Conservation (phyloP, 192 early-diverging fungal genomes). For the Martensiomyces pterosporus region DNA sequence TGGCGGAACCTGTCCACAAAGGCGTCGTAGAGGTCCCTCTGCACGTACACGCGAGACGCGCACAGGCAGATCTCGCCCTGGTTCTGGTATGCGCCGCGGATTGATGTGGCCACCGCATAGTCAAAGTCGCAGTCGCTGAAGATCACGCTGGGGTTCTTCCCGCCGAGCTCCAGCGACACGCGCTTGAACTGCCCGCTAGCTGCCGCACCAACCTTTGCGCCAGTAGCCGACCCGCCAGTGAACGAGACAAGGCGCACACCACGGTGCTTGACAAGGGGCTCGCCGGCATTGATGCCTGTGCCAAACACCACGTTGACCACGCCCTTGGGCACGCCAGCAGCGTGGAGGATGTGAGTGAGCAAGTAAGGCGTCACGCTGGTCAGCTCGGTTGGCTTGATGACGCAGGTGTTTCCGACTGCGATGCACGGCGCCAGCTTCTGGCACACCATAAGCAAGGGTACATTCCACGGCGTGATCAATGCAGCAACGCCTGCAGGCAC, state of each 20-base stretch:
- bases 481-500: constrained; percentile 74
- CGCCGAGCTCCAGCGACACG: constrained; percentile 77
- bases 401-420: constrained; percentile 69
- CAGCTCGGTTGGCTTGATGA: constrained; percentile 75
- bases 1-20: constrained; percentile 60
- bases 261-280: constrained; percentile 63
- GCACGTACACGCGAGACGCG: constrained; percentile 75
- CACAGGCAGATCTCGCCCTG: constrained; percentile 82
- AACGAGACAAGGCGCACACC: constrained; percentile 70
- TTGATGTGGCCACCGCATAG: constrained; percentile 60
- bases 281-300: constrained; percentile 61
- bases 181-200: constrained; percentile 70
- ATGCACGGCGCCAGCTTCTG: constrained; percentile 79
- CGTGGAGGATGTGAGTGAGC: constrained; percentile 59
- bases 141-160: constrained; percentile 77
- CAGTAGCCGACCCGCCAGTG: constrained; percentile 71
- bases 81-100: constrained; percentile 63
- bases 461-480: constrained; percentile 75
- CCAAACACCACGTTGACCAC: constrained; percentile 88
- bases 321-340: constrained; percentile 73
- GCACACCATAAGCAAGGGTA: constrained; percentile 67
- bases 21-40: constrained; percentile 59
- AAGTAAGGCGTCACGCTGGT: constrained; percentile 61
- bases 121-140: constrained; percentile 76
- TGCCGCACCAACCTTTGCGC: constrained; percentile 55